A percentile compares a stretch with the other conserved stretches of the same genome.
Conservation (phyloP, 768 basidiomycete species). For the Russula compacta region DNA sequence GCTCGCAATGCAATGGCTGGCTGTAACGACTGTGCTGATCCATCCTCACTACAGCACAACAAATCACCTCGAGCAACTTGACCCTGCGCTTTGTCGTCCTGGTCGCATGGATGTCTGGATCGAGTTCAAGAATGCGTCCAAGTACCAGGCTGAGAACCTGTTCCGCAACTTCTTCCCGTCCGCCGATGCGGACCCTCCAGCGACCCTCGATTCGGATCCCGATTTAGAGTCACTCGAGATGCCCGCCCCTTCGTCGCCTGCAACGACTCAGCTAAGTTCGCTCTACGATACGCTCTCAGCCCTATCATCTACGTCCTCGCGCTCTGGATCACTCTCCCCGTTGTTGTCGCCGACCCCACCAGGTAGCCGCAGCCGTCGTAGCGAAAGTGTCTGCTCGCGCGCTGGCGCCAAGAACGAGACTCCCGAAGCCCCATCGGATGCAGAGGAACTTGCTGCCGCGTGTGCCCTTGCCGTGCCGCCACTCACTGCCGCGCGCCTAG, state of each 20-base stretch:
- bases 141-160: conserved; percentile 76
- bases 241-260: conserved; percentile 31
- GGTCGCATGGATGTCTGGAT: conserved; percentile 92
- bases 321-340: conserved; percentile 29
- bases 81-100: conserved; percentile 85
- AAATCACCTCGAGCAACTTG: conserved; percentile 84
- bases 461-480: conserved; percentile 57
- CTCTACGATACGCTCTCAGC: conserved; percentile 36
- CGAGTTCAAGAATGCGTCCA: conserved; percentile 80
- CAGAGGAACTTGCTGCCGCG: conserved; percentile 48
- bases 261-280: conserved; percentile 38
- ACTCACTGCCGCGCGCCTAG: conserved; percentile 54
- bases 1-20: conserved; percentile 1
- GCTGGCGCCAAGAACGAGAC: conserved; percentile 29
- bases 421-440: conserved; percentile 51
- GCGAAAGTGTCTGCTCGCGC: conserved; percentile 16
- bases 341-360: conserved; percentile 17
- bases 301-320: conserved; percentile 30
- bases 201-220: conserved; percentile 27
- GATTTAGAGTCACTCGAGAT: conserved; percentile 42
- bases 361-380: conserved; percentile 18
- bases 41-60: conserved; percentile 48
- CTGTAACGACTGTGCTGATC: neutral
- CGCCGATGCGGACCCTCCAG: conserved; percentile 40
- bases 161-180: conserved; percentile 91